Evolutionary conservation across 441 rosid genomes (phyloP), one percentile per base, ranked within the genome.

Genomic region (Corymbia citriodora): DNA sequence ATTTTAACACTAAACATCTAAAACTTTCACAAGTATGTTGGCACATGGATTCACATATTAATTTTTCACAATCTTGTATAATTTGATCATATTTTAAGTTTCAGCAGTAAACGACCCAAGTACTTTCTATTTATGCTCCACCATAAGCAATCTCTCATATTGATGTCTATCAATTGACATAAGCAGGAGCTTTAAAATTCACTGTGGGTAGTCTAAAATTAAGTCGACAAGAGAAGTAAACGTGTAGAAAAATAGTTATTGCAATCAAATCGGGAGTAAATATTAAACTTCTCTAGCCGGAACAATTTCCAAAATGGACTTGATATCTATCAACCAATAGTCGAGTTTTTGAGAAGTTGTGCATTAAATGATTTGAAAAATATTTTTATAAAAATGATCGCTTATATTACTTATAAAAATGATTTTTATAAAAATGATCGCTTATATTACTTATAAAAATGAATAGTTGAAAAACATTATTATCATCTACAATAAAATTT

Each of bases 351-450:
- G 9, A 40, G 59, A 19, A 21, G 54, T 53, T 53, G 54, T 53
- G 54, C 54, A 53, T 11, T 27, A 61, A 61, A 12, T 27, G 0
- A 61, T 61, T 61, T 5, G 7, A 6, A 61, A 27, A 61, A 61
- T 11, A 27, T 61, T 61, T 61, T 27, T 12, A 12, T 10, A 74
- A 1, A 19, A 19, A 19, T 18, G 4, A 19, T 0, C 3, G 1
- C 2, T 72, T 21, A 4, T 2, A 72, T 72, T 72, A 2, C 29
- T 36, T 40, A 40, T 8, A 74, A 21, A 74, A 40, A 74, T 11
- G 1, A 36, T n/a, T n/a, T n/a, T n/a, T n/a, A n/a, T n/a, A 74
- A 1, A 19, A 19, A 19, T 18, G 4, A 19, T 0, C 3, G 1
- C 2, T 72, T 21, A 4, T 2, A 72, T 72, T 72, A 2, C 29